Percentiles rank a stretch among this genome's conserved stretches.
Evolutionary conservation across 2,329 filamentous ascomycete genomes (phyloP).

Genomic region (Blumeria graminis): DNA sequence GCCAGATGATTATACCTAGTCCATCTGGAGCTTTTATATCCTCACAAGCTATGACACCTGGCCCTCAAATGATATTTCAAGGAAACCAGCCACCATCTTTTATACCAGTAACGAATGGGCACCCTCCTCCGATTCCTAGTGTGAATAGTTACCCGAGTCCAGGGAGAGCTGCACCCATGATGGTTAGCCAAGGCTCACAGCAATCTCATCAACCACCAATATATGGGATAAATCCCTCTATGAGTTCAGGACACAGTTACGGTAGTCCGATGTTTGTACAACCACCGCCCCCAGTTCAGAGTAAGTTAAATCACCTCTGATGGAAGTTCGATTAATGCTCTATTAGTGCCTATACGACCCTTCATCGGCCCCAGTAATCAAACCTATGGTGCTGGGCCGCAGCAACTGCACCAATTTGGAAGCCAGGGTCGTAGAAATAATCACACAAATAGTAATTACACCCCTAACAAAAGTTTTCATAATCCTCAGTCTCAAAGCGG

Average conservation of each 20-base stretch:
- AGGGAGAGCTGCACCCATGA: slow-evolving; percentile 65
- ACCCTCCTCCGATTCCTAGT: slow-evolving; percentile 35
- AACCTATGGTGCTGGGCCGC: slow-evolving; percentile 35
- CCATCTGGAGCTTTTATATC: slow-evolving; percentile 47
- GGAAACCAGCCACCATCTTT: slow-evolving; percentile 31
- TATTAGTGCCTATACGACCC: slow-evolving; percentile 32
- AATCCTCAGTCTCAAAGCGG: slow-evolving; percentile 18
- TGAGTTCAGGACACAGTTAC: slow-evolving; percentile 41
- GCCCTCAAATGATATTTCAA: slow-evolving; percentile 69
- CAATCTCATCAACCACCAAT: slow-evolving; percentile 48
- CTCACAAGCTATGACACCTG: slow-evolving; percentile 45
- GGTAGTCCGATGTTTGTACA: slow-evolving; percentile 36
- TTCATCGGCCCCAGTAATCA: slow-evolving; percentile 34
- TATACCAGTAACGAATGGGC: slow-evolving; percentile 32
- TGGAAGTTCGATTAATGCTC: not conserved
- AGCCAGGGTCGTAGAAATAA: slow-evolving; percentile 28
- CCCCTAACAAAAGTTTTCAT: slow-evolving; percentile 26
- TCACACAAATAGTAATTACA: slow-evolving; percentile 25
- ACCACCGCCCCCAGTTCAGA: slow-evolving; percentile 50
- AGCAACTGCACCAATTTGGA: slow-evolving; percentile 32
- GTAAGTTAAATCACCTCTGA: slow-evolving; percentile 25
- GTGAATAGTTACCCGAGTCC: slow-evolving; percentile 74
- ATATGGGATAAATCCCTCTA: slow-evolving; percentile 50
- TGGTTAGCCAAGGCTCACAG: slow-evolving; percentile 85
- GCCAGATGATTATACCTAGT: slow-evolving; percentile 64